These are phyloP conservation scores for Pseudogymnoascus sp. DNA, from an alignment of 2,329 filamentous ascomycete species.

Conservation along the genomic window DNA sequence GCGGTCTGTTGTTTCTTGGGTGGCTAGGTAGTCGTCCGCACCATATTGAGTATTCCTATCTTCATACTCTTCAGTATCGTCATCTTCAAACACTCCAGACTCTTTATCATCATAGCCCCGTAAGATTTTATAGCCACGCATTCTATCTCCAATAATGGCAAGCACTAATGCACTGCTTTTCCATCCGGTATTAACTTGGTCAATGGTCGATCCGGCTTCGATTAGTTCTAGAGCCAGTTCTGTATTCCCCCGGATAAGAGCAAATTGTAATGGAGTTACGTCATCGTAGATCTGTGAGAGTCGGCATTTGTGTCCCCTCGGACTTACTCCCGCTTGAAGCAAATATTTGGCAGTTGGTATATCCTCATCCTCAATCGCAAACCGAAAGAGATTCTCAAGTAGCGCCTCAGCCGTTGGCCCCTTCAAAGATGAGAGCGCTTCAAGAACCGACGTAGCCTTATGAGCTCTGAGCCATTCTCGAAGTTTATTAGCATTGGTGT, in stretches of 20 bases:
- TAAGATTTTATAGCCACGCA: not conserved
- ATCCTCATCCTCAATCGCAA: slow-evolving; percentile 13
- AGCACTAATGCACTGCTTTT: not conserved
- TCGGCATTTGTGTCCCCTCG: slow-evolving; percentile 9
- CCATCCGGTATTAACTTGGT: not conserved
- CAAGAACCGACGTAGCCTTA: too few species aligned
- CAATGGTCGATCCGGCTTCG: not conserved
- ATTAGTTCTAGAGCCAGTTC: not conserved
- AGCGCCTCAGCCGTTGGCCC: slow-evolving; percentile 12
- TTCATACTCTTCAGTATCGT: not conserved
- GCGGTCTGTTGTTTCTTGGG: not conserved
- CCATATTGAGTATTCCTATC: not conserved
- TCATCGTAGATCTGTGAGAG: too few species aligned
- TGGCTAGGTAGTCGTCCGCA: not conserved
- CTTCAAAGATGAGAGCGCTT: slow-evolving; percentile 9
- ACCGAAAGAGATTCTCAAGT: slow-evolving; percentile 11
- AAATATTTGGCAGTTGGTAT: slow-evolving; percentile 11
- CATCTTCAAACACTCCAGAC: not conserved
- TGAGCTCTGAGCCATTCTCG: too few species aligned
- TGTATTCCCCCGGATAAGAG: not conserved
- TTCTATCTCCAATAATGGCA: not conserved
- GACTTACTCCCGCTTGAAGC: slow-evolving; percentile 10
- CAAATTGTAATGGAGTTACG: not conserved
- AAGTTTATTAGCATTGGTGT: not conserved
- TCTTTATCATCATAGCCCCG: not conserved